Evolutionary conservation across 495 filamentous ascomycete genomes (phyloP).

Genomic region (Daldinia childiae): DNA sequence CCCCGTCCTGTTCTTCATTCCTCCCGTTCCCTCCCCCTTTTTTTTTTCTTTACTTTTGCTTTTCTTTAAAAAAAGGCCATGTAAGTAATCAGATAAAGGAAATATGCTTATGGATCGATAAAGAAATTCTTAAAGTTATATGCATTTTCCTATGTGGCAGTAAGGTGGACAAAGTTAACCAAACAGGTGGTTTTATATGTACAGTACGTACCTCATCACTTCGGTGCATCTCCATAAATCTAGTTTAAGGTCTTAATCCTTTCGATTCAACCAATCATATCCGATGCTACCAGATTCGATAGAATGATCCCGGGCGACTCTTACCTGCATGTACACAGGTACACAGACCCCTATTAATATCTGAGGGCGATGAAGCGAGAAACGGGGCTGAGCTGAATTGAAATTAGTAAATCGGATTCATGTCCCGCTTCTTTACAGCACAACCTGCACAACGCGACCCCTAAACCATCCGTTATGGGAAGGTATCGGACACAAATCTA

Average conservation of each 20-base stretch:
- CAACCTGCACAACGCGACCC: background rate
- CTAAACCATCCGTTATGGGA: background rate
- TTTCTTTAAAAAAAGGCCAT: too few relatives aligned
- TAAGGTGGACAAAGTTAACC: background rate
- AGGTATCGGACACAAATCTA: constrained; percentile 4
- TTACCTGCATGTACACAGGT: background rate
- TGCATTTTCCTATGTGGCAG: background rate
- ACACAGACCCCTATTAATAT: constrained; percentile 1
- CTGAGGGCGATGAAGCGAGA: background rate
- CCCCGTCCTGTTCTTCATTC: too few relatives aligned
- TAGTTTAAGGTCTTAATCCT: background rate
- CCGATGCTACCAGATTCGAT: background rate
- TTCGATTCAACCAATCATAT: background rate
- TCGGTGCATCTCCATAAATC: background rate
- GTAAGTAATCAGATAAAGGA: too few relatives aligned
- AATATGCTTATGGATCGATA: background rate
- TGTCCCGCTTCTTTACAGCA: background rate
- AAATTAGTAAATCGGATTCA: constrained; percentile 1
- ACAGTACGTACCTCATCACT: background rate
- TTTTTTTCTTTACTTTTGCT: too few relatives aligned
- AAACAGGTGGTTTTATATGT: background rate
- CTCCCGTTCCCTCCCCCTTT: too few relatives aligned
- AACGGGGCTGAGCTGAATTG: constrained; percentile 10
- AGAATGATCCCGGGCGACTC: background rate
- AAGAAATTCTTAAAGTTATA: background rate